Evolutionary conservation across 2,329 filamentous ascomycete genomes (phyloP), one percentile per base, ranked within the genome.

Genomic region (Dactylellina leptospora): DNA sequence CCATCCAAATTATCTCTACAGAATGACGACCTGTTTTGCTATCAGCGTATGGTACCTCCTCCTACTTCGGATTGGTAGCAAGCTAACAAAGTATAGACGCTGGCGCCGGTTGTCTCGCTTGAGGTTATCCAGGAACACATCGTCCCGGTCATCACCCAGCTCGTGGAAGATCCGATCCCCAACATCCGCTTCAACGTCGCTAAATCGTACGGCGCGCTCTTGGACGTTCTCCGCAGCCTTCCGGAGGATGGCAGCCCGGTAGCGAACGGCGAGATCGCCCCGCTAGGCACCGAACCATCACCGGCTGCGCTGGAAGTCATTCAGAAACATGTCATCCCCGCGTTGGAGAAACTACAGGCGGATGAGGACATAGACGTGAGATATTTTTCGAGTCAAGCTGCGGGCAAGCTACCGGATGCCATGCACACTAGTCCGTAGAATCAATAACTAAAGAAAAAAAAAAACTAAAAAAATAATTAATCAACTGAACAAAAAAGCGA

Each of bases 171-270:
- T 79, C 92, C 96, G 45, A 99, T 99, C 74, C 95, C 95, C 76
- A 99, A 99, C 82, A 99, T 99, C 79, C 92, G 95, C 55, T 99
- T 99, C 86, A 99, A 99, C 81, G 95, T 99, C 50, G 95, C 95
- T 77, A 99, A 99, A 84, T 97, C 95, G 48, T 99, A 97, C 79
- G 87, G 88, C 20, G 89, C 95, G 55, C 84, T 99, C 69, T 92
- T 97, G 78, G 88, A 90, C 76, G 92, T 93, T n/a, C 85, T 99
- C 78, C 92, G 93, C 81, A 90, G 92, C 76, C 85, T 99, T 62
- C 93, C 95, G 1, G 90, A 93, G 60, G 85, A 95, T 78, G 92
- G 92, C 73, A 97, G 93, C 11, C 84, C 91, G 56, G 81, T 96
- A 70, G 92, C 97, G 81, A 95, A 96, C 83, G 86, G 89, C 25